phyloP scores from a whole-genome alignment of 2,329 filamentous ascomycete genomes.

The Apiospora sp. region DNA sequence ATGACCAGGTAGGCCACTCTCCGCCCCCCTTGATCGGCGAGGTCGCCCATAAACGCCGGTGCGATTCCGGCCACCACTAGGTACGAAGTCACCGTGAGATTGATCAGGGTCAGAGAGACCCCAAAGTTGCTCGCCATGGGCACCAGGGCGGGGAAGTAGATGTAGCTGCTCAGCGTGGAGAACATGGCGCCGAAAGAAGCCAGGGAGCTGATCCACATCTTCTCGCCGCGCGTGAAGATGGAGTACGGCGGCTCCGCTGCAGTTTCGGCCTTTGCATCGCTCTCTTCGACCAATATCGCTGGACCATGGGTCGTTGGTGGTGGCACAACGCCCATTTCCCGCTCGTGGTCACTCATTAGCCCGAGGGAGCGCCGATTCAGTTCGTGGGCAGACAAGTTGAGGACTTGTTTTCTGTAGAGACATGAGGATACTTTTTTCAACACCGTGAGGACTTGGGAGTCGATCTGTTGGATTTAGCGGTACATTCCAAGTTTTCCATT shows the following conservation, averaged over 20 bases:
- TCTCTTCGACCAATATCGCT: too few relatives aligned
- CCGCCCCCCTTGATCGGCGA: constrained; percentile 30
- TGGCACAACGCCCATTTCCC: too few relatives aligned
- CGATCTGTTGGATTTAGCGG: too few relatives aligned
- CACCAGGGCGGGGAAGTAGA: constrained; percentile 31
- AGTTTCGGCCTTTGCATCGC: too few relatives aligned
- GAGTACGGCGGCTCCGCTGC: constrained; percentile 29
- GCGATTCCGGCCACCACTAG: constrained; percentile 28
- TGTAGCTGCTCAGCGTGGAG: constrained; percentile 27
- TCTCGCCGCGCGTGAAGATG: constrained; percentile 29
- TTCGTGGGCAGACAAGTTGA: too few relatives aligned
- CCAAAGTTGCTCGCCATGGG: constrained; percentile 26
- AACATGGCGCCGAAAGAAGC: constrained; percentile 31
- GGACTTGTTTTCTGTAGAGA: too few relatives aligned
- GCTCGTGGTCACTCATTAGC: too few relatives aligned
- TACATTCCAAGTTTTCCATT: too few relatives aligned
- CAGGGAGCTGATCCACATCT: constrained; percentile 28
- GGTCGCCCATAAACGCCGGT: constrained; percentile 28
- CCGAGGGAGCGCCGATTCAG: too few relatives aligned
- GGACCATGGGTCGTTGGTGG: too few relatives aligned
- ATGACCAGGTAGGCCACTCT: constrained; percentile 25
- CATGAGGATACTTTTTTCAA: too few relatives aligned
- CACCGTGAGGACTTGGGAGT: too few relatives aligned
- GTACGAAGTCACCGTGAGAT: constrained; percentile 33
- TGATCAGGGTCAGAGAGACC: constrained; percentile 27